Base-by-base conservation (phyloP, 2,329 filamentous ascomycete species). In the Aspergillus sp. region DNA sequence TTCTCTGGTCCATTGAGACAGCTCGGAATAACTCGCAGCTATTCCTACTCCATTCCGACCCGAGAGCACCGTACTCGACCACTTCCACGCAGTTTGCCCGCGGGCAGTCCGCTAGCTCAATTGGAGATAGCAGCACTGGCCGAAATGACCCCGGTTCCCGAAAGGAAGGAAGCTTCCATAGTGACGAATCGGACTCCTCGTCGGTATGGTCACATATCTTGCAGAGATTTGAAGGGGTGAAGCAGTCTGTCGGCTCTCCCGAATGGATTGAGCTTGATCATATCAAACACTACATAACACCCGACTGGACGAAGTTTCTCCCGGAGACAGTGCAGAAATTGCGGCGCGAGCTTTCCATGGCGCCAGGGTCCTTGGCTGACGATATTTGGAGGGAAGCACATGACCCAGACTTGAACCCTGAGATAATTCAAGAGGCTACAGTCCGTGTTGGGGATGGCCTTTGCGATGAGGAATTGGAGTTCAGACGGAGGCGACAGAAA, bases 371-470 rank as follows among this genome's bases (percentile, higher is more conserved):
- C 0, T 79, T 99, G 43, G 91, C 93, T 12, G 89, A 96, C 69
- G 90, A 97, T 65, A 95, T 99, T 58, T 98, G 95, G 95, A 81
- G 82, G 62, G 93, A 98, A 67, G 91, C 95, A 1, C 90, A 92
- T 57, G 90, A 98, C 69, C 86, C 92, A 0, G 81, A 86, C 48
- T 81, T 90, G 61, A 91, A 98, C 66, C 93, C 93, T 0, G 95
- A 99, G 71, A 96, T 98, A 57, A 79, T 85, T 33, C 91, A 89
- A 77, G 85, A 91, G 41, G 93, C 93, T 17, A 81, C 79, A 19
- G 95, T 99, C 2, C 86, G 95, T 21, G 86, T 98, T 4, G 95
- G 93, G 0, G 78, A 85, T 17, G 86, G 90, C 7, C 81, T 99
- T 1, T 97, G 95, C 64, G 80, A 85, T 1, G 92, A 97, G 60